A percentile compares a stretch with the other conserved stretches of the same genome.
phyloP scores from a whole-genome alignment of 2,329 filamentous ascomycete genomes.

The Exophiala spinifera region DNA sequence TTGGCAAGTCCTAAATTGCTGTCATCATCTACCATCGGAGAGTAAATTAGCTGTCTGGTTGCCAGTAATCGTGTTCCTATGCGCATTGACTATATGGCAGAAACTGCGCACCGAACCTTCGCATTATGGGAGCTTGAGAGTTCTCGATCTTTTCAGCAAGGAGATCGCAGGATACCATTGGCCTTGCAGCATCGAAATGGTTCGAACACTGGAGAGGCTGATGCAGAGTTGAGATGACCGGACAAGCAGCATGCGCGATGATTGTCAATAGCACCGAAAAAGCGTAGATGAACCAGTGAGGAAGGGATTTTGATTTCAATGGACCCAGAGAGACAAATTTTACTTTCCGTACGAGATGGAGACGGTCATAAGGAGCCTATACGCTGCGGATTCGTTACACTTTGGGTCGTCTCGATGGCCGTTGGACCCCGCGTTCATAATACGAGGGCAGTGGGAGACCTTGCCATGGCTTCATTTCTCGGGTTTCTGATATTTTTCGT shows the following conservation, averaged over 20 bases:
- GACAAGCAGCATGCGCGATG: too few relatives aligned
- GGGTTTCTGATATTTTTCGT: conserved; percentile 8
- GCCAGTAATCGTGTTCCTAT: conserved; percentile 4
- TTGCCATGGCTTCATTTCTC: conserved; percentile 2
- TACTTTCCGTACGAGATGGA: conserved; percentile 1
- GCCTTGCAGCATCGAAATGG: conserved; percentile 9
- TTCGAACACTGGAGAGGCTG: conserved; percentile 6
- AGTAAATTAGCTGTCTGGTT: conserved; percentile 6
- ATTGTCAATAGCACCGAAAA: too few relatives aligned
- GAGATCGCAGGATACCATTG: conserved; percentile 5
- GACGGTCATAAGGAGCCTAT: background rate
- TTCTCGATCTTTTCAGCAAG: conserved; percentile 9
- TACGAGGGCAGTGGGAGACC: conserved; percentile 2
- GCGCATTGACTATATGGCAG: conserved; percentile 6
- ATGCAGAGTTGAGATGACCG: conserved; percentile 6
- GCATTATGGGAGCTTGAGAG: conserved; percentile 8
- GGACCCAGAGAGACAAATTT: too few relatives aligned
- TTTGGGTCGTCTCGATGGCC: background rate
- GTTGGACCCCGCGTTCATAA: conserved; percentile 4
- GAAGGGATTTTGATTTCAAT: too few relatives aligned
- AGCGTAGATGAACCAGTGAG: too few relatives aligned
- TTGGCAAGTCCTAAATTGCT: conserved; percentile 9
- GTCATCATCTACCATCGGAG: background rate
- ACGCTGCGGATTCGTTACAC: background rate
- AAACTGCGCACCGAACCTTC: background rate